These are phyloP conservation scores for Gracilaria gracilis DNA, from an alignment of 23 red algal genomes.

Conservation along the genomic window DNA sequence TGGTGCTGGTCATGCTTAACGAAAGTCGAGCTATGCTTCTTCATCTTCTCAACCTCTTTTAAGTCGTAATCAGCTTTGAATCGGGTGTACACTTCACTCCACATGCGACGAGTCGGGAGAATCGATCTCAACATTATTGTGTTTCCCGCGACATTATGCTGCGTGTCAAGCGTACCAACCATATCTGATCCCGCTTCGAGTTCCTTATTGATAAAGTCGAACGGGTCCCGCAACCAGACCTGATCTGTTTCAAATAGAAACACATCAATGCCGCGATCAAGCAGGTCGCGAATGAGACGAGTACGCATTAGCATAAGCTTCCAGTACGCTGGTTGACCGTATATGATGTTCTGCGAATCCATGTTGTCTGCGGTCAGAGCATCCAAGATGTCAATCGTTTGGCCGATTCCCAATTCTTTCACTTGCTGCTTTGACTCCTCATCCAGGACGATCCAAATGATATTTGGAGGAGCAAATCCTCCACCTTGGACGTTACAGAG, in stretches of 20 bases:
- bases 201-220: constrained; percentile 47
- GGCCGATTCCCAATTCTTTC: constrained; percentile 15
- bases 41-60: constrained; percentile 33
- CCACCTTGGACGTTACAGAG: constrained; percentile 70
- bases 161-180: constrained; percentile 77
- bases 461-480: constrained; percentile 54
- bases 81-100: constrained; percentile 60
- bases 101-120: constrained; percentile 56
- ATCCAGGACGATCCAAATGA: constrained; percentile 68
- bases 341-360: constrained; percentile 38
- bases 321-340: constrained; percentile 70
- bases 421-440: constrained; percentile 39
- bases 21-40: constrained; percentile 22
- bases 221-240: constrained; percentile 71
- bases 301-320: constrained; percentile 78
- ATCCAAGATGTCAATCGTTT: constrained; percentile 58
- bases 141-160: constrained; percentile 75
- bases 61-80: constrained; percentile 50
- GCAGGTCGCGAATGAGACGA: constrained; percentile 70
- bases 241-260: constrained; percentile 81
- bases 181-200: constrained; percentile 60
- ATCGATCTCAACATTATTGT: constrained; percentile 54
- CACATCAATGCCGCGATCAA: constrained; percentile 72
- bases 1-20: constrained; percentile 77
- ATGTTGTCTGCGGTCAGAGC: constrained; percentile 43